A percentile compares a stretch with the other conserved stretches of the same genome.
Evolutionary conservation across 306 rosid species (phyloP).

Genomic region (Parietaria judaica): DNA sequence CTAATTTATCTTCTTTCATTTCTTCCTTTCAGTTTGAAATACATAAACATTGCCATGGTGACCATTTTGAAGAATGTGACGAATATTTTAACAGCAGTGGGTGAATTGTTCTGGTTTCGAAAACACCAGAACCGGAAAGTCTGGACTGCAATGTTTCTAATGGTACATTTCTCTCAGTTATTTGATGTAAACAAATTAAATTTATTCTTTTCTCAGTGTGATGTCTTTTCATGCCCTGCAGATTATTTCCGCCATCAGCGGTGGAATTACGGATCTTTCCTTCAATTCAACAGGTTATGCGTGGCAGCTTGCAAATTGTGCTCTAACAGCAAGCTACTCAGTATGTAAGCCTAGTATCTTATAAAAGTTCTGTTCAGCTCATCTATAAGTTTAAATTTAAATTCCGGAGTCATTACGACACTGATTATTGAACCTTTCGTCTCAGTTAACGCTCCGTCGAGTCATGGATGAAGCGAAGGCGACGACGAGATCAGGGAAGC

Average conservation of each 20-base stretch:
- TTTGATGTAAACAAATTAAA: neutral
- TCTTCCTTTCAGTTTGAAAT: slow-evolving; percentile 61
- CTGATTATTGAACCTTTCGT: slow-evolving; percentile 8
- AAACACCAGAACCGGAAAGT: slow-evolving; percentile 73
- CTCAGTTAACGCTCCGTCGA: slow-evolving; percentile 64
- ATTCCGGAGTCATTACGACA: neutral
- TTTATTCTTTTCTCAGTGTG: neutral
- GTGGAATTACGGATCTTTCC: slow-evolving; percentile 82
- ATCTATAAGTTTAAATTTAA: slow-evolving; percentile 8
- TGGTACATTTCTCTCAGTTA: slow-evolving; percentile 39
- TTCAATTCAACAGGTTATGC: slow-evolving; percentile 62
- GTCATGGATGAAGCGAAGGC: slow-evolving; percentile 87
- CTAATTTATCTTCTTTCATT: neutral
- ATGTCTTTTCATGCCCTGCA: slow-evolving; percentile 22
- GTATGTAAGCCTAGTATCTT: slow-evolving; percentile 30
- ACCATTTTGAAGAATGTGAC: slow-evolving; percentile 90
- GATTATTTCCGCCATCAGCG: slow-evolving; percentile 75
- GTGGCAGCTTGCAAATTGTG: slow-evolving; percentile 73
- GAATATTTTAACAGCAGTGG: slow-evolving; percentile 75
- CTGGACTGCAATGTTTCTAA: slow-evolving; percentile 81
- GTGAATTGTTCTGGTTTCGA: slow-evolving; percentile 65
- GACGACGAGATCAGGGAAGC: slow-evolving; percentile 61
- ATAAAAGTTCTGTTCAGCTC: slow-evolving; percentile 1
- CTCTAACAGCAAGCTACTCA: slow-evolving; percentile 78
- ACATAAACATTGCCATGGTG: slow-evolving; percentile 90